These are phyloP conservation scores for Colletotrichum theobromicola DNA, from an alignment of 2,329 filamentous ascomycete genomes.

Conservation along the genomic window DNA sequence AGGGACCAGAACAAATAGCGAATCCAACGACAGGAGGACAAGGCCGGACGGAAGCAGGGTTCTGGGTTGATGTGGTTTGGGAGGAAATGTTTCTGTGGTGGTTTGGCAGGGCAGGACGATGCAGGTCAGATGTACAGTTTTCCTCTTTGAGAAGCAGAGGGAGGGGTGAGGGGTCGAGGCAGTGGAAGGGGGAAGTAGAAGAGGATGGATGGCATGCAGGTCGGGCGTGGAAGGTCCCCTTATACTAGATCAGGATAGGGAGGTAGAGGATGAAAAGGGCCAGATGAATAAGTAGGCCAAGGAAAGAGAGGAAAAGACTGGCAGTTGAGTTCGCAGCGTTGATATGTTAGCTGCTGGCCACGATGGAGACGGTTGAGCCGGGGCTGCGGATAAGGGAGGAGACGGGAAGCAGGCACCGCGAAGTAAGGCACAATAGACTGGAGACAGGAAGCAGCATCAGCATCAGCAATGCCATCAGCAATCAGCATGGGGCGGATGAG, in stretches of 20 bases:
- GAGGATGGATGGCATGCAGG: conserved; percentile 9
- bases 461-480: background rate
- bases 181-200: conserved; percentile 2
- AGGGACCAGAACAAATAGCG: background rate
- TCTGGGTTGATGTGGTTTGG: background rate
- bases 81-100: background rate
- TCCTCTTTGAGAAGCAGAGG: conserved; percentile 13
- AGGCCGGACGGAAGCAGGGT: background rate
- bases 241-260: conserved; percentile 15
- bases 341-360: background rate
- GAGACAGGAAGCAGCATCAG: background rate
- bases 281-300: background rate
- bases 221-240: conserved; percentile 1
- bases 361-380: background rate
- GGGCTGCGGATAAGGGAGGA: background rate
- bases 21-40: background rate
- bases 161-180: conserved; percentile 8
- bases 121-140: conserved; percentile 16
- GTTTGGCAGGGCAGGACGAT: conserved; percentile 6
- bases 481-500: background rate
- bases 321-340: background rate
- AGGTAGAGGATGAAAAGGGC: background rate
- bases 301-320: background rate
- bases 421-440: background rate
- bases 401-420: background rate